These are phyloP conservation scores for Cladosporium sp. DNA, from an alignment of 2,329 filamentous ascomycete species.

Conservation along the genomic window DNA sequence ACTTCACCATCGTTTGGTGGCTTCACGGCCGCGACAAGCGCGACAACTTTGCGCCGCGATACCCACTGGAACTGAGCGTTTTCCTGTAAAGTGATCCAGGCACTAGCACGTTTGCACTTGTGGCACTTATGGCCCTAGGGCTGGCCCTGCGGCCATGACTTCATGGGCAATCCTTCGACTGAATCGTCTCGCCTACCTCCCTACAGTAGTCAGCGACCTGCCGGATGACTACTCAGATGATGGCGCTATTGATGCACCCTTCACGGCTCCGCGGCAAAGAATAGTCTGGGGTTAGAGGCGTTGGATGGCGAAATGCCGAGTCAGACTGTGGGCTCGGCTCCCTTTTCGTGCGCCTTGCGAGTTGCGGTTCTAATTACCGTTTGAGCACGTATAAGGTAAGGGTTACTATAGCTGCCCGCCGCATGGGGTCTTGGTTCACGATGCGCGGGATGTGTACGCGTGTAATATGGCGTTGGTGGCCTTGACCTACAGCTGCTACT, in stretches of 20 bases:
- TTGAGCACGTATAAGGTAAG: neutral
- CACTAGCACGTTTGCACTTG: neutral
- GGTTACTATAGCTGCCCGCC: neutral
- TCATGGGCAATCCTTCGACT: slow-evolving; percentile 6
- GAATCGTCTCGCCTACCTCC: neutral
- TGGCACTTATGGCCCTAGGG: slow-evolving; percentile 11
- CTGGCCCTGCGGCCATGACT: slow-evolving; percentile 2
- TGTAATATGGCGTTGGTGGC: neutral
- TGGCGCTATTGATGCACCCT: neutral
- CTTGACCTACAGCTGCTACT: neutral
- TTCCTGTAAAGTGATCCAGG: neutral
- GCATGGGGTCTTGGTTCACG: neutral
- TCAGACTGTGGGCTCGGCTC: neutral
- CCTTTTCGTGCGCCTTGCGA: neutral
- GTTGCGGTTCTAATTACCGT: neutral
- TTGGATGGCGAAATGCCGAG: neutral
- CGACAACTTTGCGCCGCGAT: neutral
- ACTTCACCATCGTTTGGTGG: neutral
- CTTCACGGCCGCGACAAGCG: neutral
- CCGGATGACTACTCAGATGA: neutral
- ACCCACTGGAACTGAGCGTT: neutral
- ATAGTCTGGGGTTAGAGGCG: neutral
- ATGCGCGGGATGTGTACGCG: neutral
- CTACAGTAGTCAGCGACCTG: neutral
- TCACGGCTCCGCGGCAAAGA: neutral